Evolutionary conservation across 2,329 filamentous ascomycete species (phyloP).

Genomic region (Nemania abortiva): DNA sequence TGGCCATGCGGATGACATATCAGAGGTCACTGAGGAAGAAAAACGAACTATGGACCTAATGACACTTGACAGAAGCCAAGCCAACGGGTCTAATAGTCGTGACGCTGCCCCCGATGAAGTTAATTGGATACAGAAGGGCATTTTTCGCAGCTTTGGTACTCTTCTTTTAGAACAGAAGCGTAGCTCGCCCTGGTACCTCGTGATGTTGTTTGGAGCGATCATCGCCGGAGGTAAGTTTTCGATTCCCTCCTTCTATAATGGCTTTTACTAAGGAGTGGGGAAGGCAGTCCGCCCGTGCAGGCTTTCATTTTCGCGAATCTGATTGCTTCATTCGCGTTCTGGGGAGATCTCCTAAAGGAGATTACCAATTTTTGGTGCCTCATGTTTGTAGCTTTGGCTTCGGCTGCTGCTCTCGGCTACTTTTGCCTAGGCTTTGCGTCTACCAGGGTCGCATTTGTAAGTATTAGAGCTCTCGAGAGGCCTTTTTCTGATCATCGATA

Average conservation of each 20-base stretch:
- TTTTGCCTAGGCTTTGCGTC: slow-evolving; percentile 62
- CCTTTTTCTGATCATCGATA: slow-evolving; percentile 36
- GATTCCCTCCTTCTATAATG: neutral
- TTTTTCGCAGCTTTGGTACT: slow-evolving; percentile 48
- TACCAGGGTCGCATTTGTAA: slow-evolving; percentile 59
- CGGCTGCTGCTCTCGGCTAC: slow-evolving; percentile 65
- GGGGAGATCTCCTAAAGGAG: slow-evolving; percentile 42
- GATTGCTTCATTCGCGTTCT: slow-evolving; percentile 53
- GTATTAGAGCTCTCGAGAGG: slow-evolving; percentile 20
- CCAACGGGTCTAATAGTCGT: slow-evolving; percentile 19
- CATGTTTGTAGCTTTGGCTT: slow-evolving; percentile 73
- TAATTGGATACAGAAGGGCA: slow-evolving; percentile 40
- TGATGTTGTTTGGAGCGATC: slow-evolving; percentile 48
- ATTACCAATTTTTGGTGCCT: slow-evolving; percentile 70
- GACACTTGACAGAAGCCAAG: slow-evolving; percentile 57
- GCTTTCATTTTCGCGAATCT: slow-evolving; percentile 68
- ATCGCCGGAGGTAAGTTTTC: slow-evolving; percentile 53
- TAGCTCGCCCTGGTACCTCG: slow-evolving; percentile 47
- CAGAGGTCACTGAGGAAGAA: slow-evolving; percentile 49
- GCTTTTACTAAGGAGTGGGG: slow-evolving; percentile 18
- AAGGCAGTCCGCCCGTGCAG: slow-evolving; percentile 62
- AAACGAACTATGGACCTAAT: slow-evolving; percentile 57
- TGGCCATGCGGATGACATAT: slow-evolving; percentile 51
- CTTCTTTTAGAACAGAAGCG: slow-evolving; percentile 49
- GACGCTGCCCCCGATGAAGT: slow-evolving; percentile 12